Conservation (phyloP, 345 rosid species). For the Citrus australasica region DNA sequence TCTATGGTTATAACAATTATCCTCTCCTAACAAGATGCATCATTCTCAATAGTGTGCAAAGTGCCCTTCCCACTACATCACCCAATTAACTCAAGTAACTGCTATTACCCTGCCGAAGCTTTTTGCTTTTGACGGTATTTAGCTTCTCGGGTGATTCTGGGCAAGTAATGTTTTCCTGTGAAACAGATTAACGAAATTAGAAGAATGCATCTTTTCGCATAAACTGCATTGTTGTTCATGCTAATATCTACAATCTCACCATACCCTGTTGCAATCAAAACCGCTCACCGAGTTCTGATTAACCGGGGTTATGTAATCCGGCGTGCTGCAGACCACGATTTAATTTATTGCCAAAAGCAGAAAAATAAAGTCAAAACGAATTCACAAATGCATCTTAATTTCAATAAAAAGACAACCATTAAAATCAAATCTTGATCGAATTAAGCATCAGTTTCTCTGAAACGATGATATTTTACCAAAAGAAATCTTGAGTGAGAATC, state of each 20-base stretch:
- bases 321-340: constrained; percentile 61
- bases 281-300: constrained; percentile 57
- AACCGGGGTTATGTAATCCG: constrained; percentile 92
- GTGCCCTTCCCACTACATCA: background rate
- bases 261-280: constrained; percentile 67
- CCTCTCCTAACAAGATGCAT: background rate
- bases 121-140: constrained; percentile 55
- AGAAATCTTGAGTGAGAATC: constrained; percentile 95
- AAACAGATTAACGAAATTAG: background rate
- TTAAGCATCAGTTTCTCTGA: background rate
- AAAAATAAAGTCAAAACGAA: background rate
- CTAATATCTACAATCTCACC: background rate
- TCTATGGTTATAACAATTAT: background rate
- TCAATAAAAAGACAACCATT: background rate
- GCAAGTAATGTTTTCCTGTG: constrained; percentile 72
- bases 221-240: background rate
- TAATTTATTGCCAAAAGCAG: background rate
- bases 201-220: background rate
- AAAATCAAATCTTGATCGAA: background rate
- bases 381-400: background rate
- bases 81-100: background rate
- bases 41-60: background rate
- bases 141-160: constrained; percentile 90
- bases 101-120: constrained; percentile 53
- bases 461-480: constrained; percentile 49